These are phyloP conservation scores for Russula sp. DNA, from an alignment of 768 basidiomycete genomes.

Conservation along the genomic window DNA sequence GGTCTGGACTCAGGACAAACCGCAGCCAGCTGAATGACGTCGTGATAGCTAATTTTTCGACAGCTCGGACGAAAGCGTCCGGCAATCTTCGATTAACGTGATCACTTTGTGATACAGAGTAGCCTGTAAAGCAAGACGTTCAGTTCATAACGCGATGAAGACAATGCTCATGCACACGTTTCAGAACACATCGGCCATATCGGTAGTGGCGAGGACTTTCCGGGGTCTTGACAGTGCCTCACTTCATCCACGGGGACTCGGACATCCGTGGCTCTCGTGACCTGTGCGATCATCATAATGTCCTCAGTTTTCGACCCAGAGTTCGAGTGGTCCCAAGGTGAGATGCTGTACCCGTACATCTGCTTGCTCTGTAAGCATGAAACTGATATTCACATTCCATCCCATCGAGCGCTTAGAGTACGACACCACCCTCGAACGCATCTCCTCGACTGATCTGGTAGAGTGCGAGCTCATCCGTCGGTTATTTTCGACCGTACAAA, in stretches of 20 bases:
- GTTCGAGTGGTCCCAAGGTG: conserved; percentile 24
- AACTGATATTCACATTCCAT: neutral
- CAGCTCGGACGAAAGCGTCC: too few relatives aligned
- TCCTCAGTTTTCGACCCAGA: conserved; percentile 8
- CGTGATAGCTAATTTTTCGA: too few relatives aligned
- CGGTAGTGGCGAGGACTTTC: neutral
- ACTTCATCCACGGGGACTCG: too few relatives aligned
- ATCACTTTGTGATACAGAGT: too few relatives aligned
- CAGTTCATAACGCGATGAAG: too few relatives aligned
- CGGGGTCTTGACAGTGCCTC: neutral
- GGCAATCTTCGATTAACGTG: too few relatives aligned
- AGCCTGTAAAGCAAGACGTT: too few relatives aligned
- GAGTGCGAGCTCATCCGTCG: conserved; percentile 37
- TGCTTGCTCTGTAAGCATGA: neutral
- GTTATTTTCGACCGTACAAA: neutral
- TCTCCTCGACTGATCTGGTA: conserved; percentile 59
- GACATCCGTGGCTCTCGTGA: neutral
- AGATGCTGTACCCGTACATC: neutral
- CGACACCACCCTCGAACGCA: conserved; percentile 50
- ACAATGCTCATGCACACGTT: too few relatives aligned
- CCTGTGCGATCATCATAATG: neutral
- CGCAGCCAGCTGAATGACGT: too few relatives aligned
- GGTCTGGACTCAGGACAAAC: too few relatives aligned
- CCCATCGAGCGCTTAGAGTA: conserved; percentile 39
- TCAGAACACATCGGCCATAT: too few relatives aligned